These are phyloP conservation scores for Begonia loranthoides DNA, from an alignment of 306 rosid species.

Conservation along the genomic window DNA sequence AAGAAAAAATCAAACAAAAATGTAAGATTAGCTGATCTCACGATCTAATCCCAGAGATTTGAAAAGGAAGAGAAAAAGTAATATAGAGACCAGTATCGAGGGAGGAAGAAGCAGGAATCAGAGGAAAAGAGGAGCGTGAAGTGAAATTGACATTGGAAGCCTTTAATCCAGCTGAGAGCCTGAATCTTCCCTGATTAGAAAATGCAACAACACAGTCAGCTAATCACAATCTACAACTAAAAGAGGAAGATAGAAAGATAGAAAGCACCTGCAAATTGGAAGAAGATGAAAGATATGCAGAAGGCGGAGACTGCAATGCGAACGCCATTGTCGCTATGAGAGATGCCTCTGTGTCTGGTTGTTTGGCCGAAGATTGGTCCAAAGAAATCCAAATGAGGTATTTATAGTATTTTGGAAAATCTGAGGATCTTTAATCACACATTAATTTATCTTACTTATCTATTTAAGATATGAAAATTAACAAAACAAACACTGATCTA, in stretches of 20 bases:
- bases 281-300: slow-evolving; percentile 29
- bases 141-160: slow-evolving; percentile 20
- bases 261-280: slow-evolving; percentile 28
- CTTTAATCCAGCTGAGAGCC: slow-evolving; percentile 25
- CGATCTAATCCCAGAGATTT: background rate
- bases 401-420: too few relatives aligned
- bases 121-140: slow-evolving; percentile 22
- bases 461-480: too few relatives aligned
- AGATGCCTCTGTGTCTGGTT: background rate
- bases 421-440: too few relatives aligned
- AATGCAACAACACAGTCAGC: slow-evolving; percentile 5
- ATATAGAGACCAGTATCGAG: slow-evolving; percentile 33
- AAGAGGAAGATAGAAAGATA: background rate
- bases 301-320: slow-evolving; percentile 63
- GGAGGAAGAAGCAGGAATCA: slow-evolving; percentile 41
- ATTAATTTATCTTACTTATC: too few relatives aligned
- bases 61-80: background rate
- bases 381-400: too few relatives aligned
- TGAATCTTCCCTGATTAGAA: slow-evolving; percentile 22
- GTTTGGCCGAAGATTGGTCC: too few relatives aligned
- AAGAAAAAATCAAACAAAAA: background rate
- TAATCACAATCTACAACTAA: background rate
- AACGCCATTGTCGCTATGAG: slow-evolving; percentile 26
- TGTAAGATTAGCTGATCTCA: background rate
- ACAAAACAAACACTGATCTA: too few relatives aligned